A percentile compares a stretch with the other conserved stretches of the same genome.
phyloP scores from a whole-genome alignment of 2,329 filamentous ascomycete genomes.

The Clonostachys rosea region DNA sequence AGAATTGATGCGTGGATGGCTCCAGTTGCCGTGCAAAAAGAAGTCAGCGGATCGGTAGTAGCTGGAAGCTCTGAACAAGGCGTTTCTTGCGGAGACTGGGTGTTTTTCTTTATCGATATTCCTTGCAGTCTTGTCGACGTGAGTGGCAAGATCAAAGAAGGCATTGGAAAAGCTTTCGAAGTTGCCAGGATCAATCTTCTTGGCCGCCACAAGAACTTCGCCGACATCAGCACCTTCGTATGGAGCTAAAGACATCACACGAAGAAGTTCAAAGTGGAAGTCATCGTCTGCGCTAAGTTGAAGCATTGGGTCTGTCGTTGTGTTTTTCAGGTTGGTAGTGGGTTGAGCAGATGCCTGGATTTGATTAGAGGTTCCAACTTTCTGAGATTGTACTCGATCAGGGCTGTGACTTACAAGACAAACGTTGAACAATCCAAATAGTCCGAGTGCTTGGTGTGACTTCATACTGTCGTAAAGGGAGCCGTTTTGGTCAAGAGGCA shows the following conservation, averaged over 20 bases:
- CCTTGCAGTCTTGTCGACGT: conserved; percentile 3
- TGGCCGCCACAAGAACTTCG: conserved; percentile 4
- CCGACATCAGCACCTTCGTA: conserved; percentile 2
- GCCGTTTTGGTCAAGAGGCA: no score
- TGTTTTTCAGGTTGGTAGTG: no score
- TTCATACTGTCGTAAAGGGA: no score
- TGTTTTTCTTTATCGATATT: conserved; percentile 1
- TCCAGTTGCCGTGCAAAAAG: conserved; percentile 32
- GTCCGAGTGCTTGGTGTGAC: no score
- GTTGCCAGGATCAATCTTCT: conserved; percentile 7
- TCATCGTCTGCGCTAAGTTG: conserved; percentile 4
- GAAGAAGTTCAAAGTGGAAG: conserved; percentile 5
- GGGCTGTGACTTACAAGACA: no score
- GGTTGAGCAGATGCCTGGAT: no score
- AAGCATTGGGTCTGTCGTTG: conserved; percentile 2
- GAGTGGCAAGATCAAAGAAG: conserved; percentile 5
- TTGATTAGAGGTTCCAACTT: no score
- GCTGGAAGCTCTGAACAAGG: conserved; percentile 19
- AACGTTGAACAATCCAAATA: no score
- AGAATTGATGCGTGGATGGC: conserved; percentile 28
- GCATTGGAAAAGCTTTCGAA: conserved; percentile 3
- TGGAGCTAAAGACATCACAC: not conserved
- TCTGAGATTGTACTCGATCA: no score
- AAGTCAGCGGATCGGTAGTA: conserved; percentile 37
- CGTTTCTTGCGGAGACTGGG: conserved; percentile 1